Evolutionary conservation across 306 rosid genomes (phyloP).

Genomic region (Delonix regia): DNA sequence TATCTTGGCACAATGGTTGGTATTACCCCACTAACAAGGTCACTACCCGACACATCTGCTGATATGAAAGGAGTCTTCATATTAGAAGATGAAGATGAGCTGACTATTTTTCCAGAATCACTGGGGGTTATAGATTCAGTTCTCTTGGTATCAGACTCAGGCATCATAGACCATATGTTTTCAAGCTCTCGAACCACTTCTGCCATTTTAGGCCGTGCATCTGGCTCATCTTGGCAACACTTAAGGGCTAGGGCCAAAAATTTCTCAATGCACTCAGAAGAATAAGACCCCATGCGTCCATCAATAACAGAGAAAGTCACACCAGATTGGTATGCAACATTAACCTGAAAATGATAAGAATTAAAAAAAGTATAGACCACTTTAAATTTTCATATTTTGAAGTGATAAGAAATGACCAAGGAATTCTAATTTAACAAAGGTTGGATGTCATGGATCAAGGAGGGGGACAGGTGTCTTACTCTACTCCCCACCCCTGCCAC

Average conservation of each 20-base stretch:
- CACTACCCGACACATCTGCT: conserved; percentile 66
- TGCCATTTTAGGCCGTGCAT: conserved; percentile 76
- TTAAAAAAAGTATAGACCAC: background rate
- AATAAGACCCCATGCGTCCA: conserved; percentile 67
- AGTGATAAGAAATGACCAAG: background rate
- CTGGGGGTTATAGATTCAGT: conserved; percentile 25
- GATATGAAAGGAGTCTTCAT: conserved; percentile 48
- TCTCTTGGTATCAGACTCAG: conserved; percentile 47
- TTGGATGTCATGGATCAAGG: too few relatives aligned
- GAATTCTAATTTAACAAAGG: background rate
- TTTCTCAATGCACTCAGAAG: conserved; percentile 60
- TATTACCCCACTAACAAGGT: conserved; percentile 70
- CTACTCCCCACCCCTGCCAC: too few relatives aligned
- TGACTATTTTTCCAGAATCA: conserved; percentile 45
- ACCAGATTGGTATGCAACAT: conserved; percentile 60
- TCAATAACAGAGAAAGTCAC: conserved; percentile 60
- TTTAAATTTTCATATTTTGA: background rate
- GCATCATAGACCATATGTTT: conserved; percentile 60
- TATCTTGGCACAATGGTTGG: conserved; percentile 83
- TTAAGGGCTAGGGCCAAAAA: conserved; percentile 63
- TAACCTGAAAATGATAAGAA: conserved; percentile 48
- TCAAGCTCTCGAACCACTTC: conserved; percentile 87
- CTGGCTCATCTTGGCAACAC: conserved; percentile 81
- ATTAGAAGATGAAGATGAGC: conserved; percentile 68
- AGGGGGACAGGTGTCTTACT: too few relatives aligned